Percentiles rank a stretch among this genome's conserved stretches.
phyloP scores from a whole-genome alignment of 495 filamentous ascomycete species.

The Penicillium flavigenum region DNA sequence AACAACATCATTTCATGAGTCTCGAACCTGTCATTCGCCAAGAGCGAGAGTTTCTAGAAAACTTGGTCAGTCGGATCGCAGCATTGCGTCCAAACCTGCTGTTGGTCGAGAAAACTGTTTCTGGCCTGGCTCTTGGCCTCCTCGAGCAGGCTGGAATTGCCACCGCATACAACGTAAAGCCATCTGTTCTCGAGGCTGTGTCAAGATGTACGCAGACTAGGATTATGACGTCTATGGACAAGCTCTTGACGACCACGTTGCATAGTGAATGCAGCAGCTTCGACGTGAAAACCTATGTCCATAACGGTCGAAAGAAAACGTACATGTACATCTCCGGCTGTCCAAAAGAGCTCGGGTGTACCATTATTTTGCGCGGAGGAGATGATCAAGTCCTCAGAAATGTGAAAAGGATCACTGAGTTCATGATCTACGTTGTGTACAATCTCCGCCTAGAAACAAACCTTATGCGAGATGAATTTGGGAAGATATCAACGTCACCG shows the following conservation, averaged over 20 bases:
- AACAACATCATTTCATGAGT: slow-evolving; percentile 97
- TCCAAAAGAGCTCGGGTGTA: slow-evolving; percentile 89
- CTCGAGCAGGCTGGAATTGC: slow-evolving; percentile 85
- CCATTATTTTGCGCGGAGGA: slow-evolving; percentile 88
- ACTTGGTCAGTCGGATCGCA: slow-evolving; percentile 89
- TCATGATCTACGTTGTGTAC: slow-evolving; percentile 98
- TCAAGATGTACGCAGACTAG: slow-evolving; percentile 85
- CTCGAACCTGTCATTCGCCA: slow-evolving; percentile 95
- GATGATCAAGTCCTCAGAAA: slow-evolving; percentile 64
- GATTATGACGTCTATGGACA: slow-evolving; percentile 93
- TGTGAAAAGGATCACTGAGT: slow-evolving; percentile 93
- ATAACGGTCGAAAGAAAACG: slow-evolving; percentile 79
- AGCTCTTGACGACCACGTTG: slow-evolving; percentile 78
- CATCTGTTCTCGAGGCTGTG: slow-evolving; percentile 91
- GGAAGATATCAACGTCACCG: slow-evolving; percentile 72
- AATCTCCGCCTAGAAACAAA: slow-evolving; percentile 96
- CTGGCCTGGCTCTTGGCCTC: slow-evolving; percentile 84
- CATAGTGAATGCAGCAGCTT: slow-evolving; percentile 81
- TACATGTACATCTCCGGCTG: slow-evolving; percentile 96
- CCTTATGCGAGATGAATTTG: slow-evolving; percentile 93
- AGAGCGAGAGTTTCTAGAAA: slow-evolving; percentile 90
- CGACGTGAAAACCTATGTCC: slow-evolving; percentile 92
- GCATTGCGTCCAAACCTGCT: slow-evolving; percentile 80
- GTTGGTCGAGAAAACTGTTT: slow-evolving; percentile 85
- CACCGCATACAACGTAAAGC: slow-evolving; percentile 93